Base-by-base conservation (phyloP, 805 yeast genomes). In the Hanseniaspora valbyensis region DNA sequence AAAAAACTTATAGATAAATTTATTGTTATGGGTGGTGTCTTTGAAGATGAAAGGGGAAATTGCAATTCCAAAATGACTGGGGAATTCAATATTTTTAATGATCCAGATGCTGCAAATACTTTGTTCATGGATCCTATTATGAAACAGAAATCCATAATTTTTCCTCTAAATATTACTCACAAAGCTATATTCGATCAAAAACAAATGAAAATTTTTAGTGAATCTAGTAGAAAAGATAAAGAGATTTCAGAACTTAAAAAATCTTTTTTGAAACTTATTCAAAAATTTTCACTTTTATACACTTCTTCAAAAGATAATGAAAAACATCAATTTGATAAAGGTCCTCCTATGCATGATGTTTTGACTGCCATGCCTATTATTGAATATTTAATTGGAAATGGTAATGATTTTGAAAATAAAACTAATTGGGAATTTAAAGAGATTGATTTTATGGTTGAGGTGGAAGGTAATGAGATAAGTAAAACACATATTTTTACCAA, bases 311-410 rank as follows among this genome's bases (percentile, higher is more conserved):
- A 74, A 59, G 66, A 66, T 36, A 65, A 66, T 9, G 3, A n/a
- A 6, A 24, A 39, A 4, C 42, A 39, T 26, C 8, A 38, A 29
- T 68, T 75, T 61, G 54, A 54, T 24, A 53, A 60, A 4, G 90
- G 92, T 0, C 88, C 92, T 4, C 86, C 88, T 1, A 71, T 84
- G 1, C 95, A 86, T 63, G 95, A 85, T 62, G 90, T 92, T 1
- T 67, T 83, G 46, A 83, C 94, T 0, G 67, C 83, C 10, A 75
- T 74, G 48, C 78, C 77, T 0, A 58, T 84, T 33, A 62, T 84
- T 46, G 76, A 19, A 61, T 76, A 45, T 62, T 61, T 50, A 58
- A 56, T 1, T 56, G 58, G 53, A 68, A 45, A 14, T 59, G 59
- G 52, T 24, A 50, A 50, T 49, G 55, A 57, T n/a, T 32, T 21